Evolutionary conservation across 2,329 filamentous ascomycete genomes (phyloP).

Genomic region (Phialophora tarda): DNA sequence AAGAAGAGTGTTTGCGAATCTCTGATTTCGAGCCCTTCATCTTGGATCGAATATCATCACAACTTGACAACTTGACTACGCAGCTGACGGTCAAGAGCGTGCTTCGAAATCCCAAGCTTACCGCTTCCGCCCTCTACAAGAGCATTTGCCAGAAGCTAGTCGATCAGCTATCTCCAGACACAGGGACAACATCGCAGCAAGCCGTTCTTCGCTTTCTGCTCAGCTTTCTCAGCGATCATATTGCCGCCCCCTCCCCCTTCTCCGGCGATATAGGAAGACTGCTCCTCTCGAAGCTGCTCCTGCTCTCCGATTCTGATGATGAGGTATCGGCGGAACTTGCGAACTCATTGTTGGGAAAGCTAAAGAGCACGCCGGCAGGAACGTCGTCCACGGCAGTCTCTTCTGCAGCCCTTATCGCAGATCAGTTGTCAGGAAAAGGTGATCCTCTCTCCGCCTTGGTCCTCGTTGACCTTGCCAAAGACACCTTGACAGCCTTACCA

Average conservation of each 20-base stretch:
- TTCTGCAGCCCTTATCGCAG: slow-evolving; percentile 32
- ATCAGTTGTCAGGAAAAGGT: slow-evolving; percentile 36
- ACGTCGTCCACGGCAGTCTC: slow-evolving; percentile 21
- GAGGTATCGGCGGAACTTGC: slow-evolving; percentile 28
- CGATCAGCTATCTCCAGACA: slow-evolving; percentile 28
- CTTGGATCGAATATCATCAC: slow-evolving; percentile 49
- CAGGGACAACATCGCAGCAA: slow-evolving; percentile 29
- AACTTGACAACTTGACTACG: slow-evolving; percentile 39
- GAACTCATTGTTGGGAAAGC: slow-evolving; percentile 22
- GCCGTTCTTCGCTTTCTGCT: slow-evolving; percentile 22
- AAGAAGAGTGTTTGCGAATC: slow-evolving; percentile 18
- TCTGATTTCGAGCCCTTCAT: slow-evolving; percentile 36
- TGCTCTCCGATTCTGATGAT: slow-evolving; percentile 34
- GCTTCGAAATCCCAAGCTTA: slow-evolving; percentile 45
- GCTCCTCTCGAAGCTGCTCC: slow-evolving; percentile 32
- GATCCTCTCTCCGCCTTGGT: slow-evolving; percentile 34
- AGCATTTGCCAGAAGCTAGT: slow-evolving; percentile 30
- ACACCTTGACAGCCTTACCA: slow-evolving; percentile 50
- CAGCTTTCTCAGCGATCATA: slow-evolving; percentile 7
- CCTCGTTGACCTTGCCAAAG: slow-evolving; percentile 60
- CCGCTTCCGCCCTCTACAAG: slow-evolving; percentile 46
- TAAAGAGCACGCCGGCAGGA: slow-evolving; percentile 22
- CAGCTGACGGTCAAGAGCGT: slow-evolving; percentile 42
- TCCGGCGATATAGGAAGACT: slow-evolving; percentile 7
- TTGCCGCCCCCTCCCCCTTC: slow-evolving; percentile 2